Percentiles rank a stretch among this genome's conserved stretches.
Evolutionary conservation across 2,329 filamentous ascomycete species (phyloP).

Genomic region (Cercospora sp.): DNA sequence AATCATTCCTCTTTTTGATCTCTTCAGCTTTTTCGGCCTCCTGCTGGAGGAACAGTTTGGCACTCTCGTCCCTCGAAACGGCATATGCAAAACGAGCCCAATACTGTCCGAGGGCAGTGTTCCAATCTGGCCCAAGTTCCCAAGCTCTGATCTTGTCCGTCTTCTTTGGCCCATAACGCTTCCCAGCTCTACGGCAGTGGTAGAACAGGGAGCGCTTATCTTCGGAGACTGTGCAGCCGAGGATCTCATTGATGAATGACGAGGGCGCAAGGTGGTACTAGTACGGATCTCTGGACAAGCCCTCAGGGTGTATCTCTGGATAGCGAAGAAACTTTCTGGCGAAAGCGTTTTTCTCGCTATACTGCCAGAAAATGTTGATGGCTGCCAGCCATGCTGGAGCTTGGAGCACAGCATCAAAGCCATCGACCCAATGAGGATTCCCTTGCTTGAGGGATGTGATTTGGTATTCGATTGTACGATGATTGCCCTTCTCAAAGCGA

Average conservation of each 20-base stretch:
- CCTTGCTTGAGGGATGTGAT: neutral
- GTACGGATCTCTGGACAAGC: neutral
- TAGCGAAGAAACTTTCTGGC: neutral
- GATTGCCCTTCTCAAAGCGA: neutral
- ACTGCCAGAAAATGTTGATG: conserved; percentile 3
- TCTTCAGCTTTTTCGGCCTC: neutral
- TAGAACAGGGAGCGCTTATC: neutral
- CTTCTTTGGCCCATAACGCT: neutral
- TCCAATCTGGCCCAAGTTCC: neutral
- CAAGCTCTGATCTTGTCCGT: neutral
- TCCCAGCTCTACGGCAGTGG: neutral
- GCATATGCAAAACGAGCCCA: neutral
- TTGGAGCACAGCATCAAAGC: neutral
- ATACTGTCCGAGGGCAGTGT: neutral
- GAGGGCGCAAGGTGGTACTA: conserved; percentile 9
- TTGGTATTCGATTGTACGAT: conserved; percentile 4
- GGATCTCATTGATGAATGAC: neutral
- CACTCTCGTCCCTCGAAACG: neutral
- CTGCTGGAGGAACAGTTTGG: neutral
- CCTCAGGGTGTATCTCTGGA: neutral
- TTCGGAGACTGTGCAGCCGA: neutral
- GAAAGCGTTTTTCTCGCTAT: neutral
- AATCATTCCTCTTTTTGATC: neutral
- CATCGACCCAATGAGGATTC: neutral
- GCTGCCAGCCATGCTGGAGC: neutral